These are phyloP conservation scores for Penicillium sp. DNA, from an alignment of 2,329 filamentous ascomycete genomes.

Conservation along the genomic window DNA sequence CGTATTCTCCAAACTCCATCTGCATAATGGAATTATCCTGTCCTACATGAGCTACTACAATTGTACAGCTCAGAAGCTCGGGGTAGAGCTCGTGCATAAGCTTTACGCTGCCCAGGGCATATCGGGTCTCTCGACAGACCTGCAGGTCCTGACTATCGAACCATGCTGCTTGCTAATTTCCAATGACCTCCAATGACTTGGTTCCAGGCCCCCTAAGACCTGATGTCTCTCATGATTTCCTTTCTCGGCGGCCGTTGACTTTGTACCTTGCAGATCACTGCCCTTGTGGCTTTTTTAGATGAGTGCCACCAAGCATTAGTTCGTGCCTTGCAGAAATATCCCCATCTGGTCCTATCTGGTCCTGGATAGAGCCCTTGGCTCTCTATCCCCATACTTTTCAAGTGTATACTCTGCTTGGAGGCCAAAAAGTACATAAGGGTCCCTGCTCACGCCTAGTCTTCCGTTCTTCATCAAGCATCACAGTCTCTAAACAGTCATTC, in stretches of 20 bases:
- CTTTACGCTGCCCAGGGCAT: slow-evolving; percentile 6
- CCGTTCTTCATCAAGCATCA: slow-evolving; percentile 12
- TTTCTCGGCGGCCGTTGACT: slow-evolving; percentile 7
- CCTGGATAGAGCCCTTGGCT: slow-evolving; percentile 13
- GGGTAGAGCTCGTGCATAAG: slow-evolving; percentile 11
- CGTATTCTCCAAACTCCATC: neutral
- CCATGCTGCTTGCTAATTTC: slow-evolving; percentile 2
- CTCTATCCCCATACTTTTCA: slow-evolving; percentile 12
- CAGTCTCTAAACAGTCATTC: slow-evolving; percentile 21
- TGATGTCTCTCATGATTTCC: slow-evolving; percentile 15
- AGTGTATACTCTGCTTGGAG: neutral
- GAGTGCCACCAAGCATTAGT: slow-evolving; percentile 18
- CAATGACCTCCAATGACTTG: neutral
- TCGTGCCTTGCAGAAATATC: slow-evolving; percentile 21
- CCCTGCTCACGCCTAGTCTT: neutral
- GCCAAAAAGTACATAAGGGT: slow-evolving; percentile 22
- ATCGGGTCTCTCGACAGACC: neutral
- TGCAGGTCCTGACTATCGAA: slow-evolving; percentile 6
- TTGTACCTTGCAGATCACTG: slow-evolving; percentile 21
- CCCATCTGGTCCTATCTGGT: slow-evolving; percentile 2
- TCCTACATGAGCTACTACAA: neutral
- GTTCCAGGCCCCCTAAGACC: slow-evolving; percentile 3
- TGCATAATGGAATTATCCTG: neutral
- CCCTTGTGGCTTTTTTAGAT: slow-evolving; percentile 14
- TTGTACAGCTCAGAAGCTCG: slow-evolving; percentile 7